Evolutionary conservation across 345 rosid genomes (phyloP).

Genomic region (Nasturtium officinale): DNA sequence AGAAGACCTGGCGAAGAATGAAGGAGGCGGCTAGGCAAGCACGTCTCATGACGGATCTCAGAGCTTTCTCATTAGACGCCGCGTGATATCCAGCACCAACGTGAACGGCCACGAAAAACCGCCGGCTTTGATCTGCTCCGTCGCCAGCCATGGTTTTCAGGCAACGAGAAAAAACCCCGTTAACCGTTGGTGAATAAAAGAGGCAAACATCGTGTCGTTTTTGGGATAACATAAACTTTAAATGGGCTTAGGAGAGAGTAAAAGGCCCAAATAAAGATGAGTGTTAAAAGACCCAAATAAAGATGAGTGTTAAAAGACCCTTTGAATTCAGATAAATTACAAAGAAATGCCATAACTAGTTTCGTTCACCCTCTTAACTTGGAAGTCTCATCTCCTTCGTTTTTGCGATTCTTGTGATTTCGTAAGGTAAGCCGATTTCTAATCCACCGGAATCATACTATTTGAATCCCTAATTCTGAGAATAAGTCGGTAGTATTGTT

Average conservation of each 20-base stretch:
- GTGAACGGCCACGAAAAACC: constrained; percentile 92
- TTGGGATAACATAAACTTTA: neutral
- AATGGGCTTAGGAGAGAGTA: neutral
- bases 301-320: constrained; percentile 6
- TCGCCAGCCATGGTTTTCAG: constrained; percentile 36
- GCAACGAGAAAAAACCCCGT: neutral
- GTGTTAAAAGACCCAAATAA: neutral
- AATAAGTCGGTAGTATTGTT: neutral
- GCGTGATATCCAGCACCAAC: constrained; percentile 95
- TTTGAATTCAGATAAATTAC: constrained; percentile 13
- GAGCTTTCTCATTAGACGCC: constrained; percentile 68
- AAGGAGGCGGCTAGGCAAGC: constrained; percentile 86
- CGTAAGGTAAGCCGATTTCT: constrained; percentile 27
- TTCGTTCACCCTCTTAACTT: constrained; percentile 22
- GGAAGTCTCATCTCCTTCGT: constrained; percentile 29
- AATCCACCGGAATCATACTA: neutral
- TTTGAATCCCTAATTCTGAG: neutral
- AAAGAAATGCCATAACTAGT: constrained; percentile 10
- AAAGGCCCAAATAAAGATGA: neutral
- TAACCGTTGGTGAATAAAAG: neutral
- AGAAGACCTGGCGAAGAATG: constrained; percentile 70
- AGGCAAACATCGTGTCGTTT: constrained; percentile 25
- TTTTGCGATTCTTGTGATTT: constrained; percentile 29
- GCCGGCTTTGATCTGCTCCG: constrained; percentile 49
- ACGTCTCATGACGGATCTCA: constrained; percentile 84